These are phyloP conservation scores for Chlorociboria aeruginascens DNA, from an alignment of 495 filamentous ascomycete genomes.

Conservation along the genomic window DNA sequence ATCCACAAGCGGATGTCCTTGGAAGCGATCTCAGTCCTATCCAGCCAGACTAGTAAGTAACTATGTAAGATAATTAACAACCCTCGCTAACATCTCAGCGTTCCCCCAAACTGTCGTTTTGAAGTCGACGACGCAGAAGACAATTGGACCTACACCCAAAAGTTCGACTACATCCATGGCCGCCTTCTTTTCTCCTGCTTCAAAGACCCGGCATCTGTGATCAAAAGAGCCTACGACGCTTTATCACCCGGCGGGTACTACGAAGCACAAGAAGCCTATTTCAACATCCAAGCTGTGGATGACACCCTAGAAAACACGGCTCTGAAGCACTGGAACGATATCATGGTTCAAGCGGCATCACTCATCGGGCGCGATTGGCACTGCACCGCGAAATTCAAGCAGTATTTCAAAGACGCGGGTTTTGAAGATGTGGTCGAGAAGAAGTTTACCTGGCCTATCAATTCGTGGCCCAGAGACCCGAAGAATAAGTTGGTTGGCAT, in stretches of 20 bases:
- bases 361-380: neutral
- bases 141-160: constrained; percentile 19
- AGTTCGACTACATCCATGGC: constrained; percentile 22
- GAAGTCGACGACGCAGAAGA: constrained; percentile 23
- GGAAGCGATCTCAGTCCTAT: constrained; percentile 40
- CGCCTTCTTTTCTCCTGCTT: neutral
- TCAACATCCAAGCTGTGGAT: constrained; percentile 23
- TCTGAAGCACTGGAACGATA: constrained; percentile 13
- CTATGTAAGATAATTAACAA: neutral
- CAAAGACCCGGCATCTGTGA: neutral
- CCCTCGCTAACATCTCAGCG: neutral
- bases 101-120: constrained; percentile 20
- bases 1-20: constrained; percentile 22
- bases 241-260: constrained; percentile 35
- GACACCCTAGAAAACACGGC: constrained; percentile 18
- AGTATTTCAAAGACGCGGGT: constrained; percentile 32
- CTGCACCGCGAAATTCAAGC: constrained; percentile 10
- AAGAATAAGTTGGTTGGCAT: constrained; percentile 18
- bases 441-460: neutral
- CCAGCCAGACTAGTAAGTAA: constrained; percentile 23
- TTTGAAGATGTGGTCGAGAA: constrained; percentile 15
- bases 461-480: neutral
- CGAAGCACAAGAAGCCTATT: constrained; percentile 27
- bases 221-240: neutral
- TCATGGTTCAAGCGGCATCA: constrained; percentile 20